Conservation (phyloP, 805 yeast genomes). For the Barnettozyma sp. region DNA sequence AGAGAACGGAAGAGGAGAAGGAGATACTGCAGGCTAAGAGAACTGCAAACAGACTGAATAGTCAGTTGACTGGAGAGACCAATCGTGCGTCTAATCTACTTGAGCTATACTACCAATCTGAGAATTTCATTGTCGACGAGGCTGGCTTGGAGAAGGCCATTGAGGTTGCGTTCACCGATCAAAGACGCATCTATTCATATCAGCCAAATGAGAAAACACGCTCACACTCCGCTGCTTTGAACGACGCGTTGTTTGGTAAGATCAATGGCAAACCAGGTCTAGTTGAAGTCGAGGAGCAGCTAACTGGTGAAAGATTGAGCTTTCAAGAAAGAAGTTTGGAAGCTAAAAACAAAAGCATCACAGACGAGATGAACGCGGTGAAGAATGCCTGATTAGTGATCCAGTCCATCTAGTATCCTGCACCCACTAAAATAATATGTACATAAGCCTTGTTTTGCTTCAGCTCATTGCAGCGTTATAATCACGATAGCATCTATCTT, state of each 20-base stretch:
- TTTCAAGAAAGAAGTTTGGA: slow-evolving; percentile 23
- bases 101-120: slow-evolving; percentile 65
- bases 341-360: slow-evolving; percentile 4
- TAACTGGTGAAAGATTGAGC: slow-evolving; percentile 27
- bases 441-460: no score
- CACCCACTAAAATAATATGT: no score
- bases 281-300: slow-evolving; percentile 29
- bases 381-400: no score
- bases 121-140: slow-evolving; percentile 67
- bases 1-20: slow-evolving; percentile 64
- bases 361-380: background rate
- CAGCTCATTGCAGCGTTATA: no score
- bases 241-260: slow-evolving; percentile 33
- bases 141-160: slow-evolving; percentile 53
- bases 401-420: no score
- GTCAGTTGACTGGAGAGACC: slow-evolving; percentile 46
- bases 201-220: slow-evolving; percentile 12
- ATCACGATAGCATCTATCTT: no score
- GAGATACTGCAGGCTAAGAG: slow-evolving; percentile 52
- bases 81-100: slow-evolving; percentile 50
- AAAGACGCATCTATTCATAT: slow-evolving; percentile 8
- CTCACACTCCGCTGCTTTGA: slow-evolving; percentile 19
- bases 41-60: slow-evolving; percentile 54
- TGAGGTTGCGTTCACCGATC: slow-evolving; percentile 41
- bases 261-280: slow-evolving; percentile 30